Conservation (phyloP, 768 basidiomycete genomes). For the Collybia sordida region DNA sequence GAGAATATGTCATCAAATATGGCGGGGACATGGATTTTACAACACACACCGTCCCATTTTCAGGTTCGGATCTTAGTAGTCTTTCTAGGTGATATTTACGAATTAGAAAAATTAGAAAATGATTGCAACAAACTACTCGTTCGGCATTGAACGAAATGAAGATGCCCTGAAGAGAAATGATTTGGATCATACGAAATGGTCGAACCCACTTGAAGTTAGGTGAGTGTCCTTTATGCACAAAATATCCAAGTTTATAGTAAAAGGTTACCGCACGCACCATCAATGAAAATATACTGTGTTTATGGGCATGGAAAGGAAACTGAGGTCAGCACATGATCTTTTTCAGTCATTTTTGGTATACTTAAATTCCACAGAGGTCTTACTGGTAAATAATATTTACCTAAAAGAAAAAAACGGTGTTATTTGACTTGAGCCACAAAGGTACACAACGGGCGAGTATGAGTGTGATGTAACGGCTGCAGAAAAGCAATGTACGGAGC, state of each 20-base stretch:
- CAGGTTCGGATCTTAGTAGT: conserved; percentile 45
- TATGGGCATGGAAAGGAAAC: conserved; percentile 98
- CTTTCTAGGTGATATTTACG: conserved; percentile 1
- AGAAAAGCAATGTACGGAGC: conserved; percentile 49
- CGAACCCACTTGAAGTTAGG: conserved; percentile 86
- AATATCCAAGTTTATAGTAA: background rate
- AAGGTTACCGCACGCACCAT: conserved; percentile 86
- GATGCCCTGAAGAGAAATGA: conserved; percentile 62
- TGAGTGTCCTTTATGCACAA: conserved; percentile 20
- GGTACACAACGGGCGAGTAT: conserved; percentile 73
- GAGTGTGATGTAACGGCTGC: conserved; percentile 59
- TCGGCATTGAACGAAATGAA: conserved; percentile 81
- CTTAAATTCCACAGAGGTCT: conserved; percentile 47
- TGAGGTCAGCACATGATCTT: conserved; percentile 52
- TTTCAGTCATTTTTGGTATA: background rate
- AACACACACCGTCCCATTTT: conserved; percentile 81
- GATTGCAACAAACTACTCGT: conserved; percentile 83
- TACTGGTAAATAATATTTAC: conserved; percentile 58
- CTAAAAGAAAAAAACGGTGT: too few species aligned
- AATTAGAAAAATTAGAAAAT: conserved; percentile 55
- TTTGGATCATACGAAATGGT: conserved; percentile 82
- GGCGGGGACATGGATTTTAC: conserved; percentile 76
- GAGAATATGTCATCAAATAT: conserved; percentile 78
- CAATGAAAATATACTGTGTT: conserved; percentile 88
- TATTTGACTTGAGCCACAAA: conserved; percentile 13